phyloP scores from a whole-genome alignment of 495 filamentous ascomycete species.

The Xylaria palmicola region DNA sequence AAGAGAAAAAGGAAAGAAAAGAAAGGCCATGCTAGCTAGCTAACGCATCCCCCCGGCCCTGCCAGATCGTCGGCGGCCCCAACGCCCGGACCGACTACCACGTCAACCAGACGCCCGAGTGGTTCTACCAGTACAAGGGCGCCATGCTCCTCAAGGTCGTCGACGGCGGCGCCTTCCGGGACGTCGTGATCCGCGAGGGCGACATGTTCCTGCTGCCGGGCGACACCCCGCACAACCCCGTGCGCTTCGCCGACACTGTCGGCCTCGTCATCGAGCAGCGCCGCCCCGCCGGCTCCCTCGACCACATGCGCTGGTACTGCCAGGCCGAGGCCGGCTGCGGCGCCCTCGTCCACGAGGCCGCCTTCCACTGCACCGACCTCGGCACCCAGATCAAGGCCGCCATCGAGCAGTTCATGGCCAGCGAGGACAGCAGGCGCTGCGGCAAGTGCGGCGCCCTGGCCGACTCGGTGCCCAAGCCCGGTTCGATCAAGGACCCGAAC shows the following conservation, averaged over 20 bases:
- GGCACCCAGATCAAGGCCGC: slow-evolving; percentile 97
- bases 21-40: neutral
- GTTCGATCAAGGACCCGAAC: slow-evolving; percentile 53
- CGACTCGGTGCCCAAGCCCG: slow-evolving; percentile 47
- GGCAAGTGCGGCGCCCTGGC: slow-evolving; percentile 75
- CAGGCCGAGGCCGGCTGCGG: slow-evolving; percentile 52
- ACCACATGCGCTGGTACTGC: slow-evolving; percentile 92
- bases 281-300: slow-evolving; percentile 65
- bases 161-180: slow-evolving; percentile 64
- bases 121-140: slow-evolving; percentile 96
- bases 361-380: slow-evolving; percentile 86
- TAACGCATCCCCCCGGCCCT: slow-evolving; percentile 3
- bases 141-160: slow-evolving; percentile 93
- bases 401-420: slow-evolving; percentile 75
- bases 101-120: slow-evolving; percentile 94
- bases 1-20: neutral
- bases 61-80: slow-evolving; percentile 88
- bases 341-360: slow-evolving; percentile 77
- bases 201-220: slow-evolving; percentile 91
- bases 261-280: slow-evolving; percentile 90
- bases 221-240: slow-evolving; percentile 83
- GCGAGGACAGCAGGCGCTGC: slow-evolving; percentile 73
- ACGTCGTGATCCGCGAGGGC: slow-evolving; percentile 87
- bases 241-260: slow-evolving; percentile 62
- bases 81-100: slow-evolving; percentile 98